Evolutionary conservation across 2,329 filamentous ascomycete genomes (phyloP).

Genomic region (Aspergillus neotritici): DNA sequence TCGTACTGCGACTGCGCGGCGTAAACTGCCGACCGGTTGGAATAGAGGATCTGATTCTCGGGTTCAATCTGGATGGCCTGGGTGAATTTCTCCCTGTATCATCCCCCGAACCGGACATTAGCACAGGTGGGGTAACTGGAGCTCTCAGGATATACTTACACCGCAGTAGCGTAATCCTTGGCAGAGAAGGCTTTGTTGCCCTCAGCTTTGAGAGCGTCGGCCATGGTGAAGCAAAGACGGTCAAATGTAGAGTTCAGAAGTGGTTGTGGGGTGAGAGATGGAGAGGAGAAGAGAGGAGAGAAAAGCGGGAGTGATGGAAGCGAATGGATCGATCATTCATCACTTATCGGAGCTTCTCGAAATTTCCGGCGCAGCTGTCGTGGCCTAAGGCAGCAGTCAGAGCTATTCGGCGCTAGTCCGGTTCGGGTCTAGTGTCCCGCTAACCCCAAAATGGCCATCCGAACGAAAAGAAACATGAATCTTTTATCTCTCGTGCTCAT

Average conservation of each 20-base stretch:
- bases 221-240: conserved; percentile 45
- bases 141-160: conserved; percentile 64
- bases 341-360: conserved; percentile 38
- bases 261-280: not conserved
- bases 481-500: conserved; percentile 11
- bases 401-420: conserved; percentile 13
- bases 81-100: conserved; percentile 77
- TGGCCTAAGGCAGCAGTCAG: conserved; percentile 20
- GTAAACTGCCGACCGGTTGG: conserved; percentile 83
- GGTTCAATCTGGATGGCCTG: conserved; percentile 86
- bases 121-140: conserved; percentile 18
- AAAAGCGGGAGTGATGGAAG: conserved; percentile 7
- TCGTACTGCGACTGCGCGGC: conserved; percentile 87
- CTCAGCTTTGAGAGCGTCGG: conserved; percentile 84
- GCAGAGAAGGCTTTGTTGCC: conserved; percentile 98
- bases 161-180: conserved; percentile 92
- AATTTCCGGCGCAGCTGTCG: conserved; percentile 34
- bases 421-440: conserved; percentile 15
- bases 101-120: conserved; percentile 2
- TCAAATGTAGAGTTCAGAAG: not conserved
- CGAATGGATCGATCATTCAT: conserved; percentile 17
- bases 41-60: conserved; percentile 93
- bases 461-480: conserved; percentile 29
- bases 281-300: conserved; percentile 2
- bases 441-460: conserved; percentile 13